Conservation (phyloP, 306 rosid genomes). For the Quercus wislizeni region DNA sequence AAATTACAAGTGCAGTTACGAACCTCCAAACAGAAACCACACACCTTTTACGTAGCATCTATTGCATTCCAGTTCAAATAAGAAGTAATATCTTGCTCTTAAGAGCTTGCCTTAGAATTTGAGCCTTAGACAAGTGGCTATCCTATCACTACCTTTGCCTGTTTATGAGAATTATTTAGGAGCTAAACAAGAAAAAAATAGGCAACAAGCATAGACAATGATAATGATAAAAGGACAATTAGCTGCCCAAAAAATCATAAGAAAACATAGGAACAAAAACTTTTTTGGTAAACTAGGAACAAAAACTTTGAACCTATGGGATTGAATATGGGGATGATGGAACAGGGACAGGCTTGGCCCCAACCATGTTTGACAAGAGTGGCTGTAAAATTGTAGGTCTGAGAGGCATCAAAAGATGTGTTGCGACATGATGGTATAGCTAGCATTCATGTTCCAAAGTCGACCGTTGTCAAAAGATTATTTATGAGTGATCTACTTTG, state of each 20-base stretch:
- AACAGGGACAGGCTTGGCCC: background rate
- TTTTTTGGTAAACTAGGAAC: too few relatives aligned
- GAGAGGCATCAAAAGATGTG: background rate
- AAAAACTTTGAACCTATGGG: too few relatives aligned
- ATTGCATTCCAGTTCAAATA: background rate
- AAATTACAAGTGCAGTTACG: conserved; percentile 14
- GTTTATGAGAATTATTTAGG: background rate
- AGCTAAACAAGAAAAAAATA: too few relatives aligned
- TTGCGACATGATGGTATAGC: background rate
- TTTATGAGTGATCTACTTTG: background rate
- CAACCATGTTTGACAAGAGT: too few relatives aligned
- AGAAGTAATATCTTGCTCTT: background rate
- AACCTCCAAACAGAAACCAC: background rate
- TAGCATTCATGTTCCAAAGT: background rate
- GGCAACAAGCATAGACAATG: background rate
- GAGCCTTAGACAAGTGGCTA: background rate
- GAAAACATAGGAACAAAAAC: too few relatives aligned
- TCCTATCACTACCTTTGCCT: background rate
- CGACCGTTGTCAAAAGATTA: background rate
- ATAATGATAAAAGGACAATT: background rate
- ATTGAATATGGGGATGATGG: too few relatives aligned
- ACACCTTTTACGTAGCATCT: background rate
- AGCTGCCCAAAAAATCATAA: too few relatives aligned
- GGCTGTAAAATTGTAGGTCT: too few relatives aligned
- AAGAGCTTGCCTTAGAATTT: background rate